Evolutionary conservation across 805 yeast genomes (phyloP).

Genomic region (Wickerhamomyces alni): DNA sequence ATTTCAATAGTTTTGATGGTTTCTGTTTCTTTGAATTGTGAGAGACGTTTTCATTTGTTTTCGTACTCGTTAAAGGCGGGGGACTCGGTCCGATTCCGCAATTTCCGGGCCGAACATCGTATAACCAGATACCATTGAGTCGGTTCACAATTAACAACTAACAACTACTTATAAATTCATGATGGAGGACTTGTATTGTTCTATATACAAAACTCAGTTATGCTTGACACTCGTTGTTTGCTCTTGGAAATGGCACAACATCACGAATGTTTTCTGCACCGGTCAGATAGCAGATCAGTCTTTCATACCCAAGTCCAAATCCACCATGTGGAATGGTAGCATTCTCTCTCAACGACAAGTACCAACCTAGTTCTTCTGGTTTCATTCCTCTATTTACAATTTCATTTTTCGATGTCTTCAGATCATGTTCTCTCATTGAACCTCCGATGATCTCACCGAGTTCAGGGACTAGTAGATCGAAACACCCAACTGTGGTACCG

Average conservation of each 20-base stretch:
- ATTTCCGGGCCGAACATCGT: not conserved
- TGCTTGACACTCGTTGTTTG: conserved; percentile 43
- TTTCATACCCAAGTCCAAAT: conserved; percentile 90
- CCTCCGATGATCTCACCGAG: conserved; percentile 96
- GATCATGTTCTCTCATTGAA: conserved; percentile 76
- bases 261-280: conserved; percentile 81
- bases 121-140: not conserved
- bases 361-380: conserved; percentile 63
- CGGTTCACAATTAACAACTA: not conserved
- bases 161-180: too few species aligned
- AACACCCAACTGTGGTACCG: conserved; percentile 73
- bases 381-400: conserved; percentile 55
- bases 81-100: not conserved
- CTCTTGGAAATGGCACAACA: conserved; percentile 81
- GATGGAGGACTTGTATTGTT: not conserved
- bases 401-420: conserved; percentile 38
- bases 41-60: too few species aligned
- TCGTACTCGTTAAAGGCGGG: not conserved
- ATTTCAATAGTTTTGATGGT: not conserved
- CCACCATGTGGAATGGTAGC: conserved; percentile 96
- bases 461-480: conserved; percentile 82
- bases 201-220: not conserved
- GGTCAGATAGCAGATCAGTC: conserved; percentile 67
- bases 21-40: not conserved
- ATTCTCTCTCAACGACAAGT: conserved; percentile 59